Base-by-base conservation (phyloP, 306 rosid species). In the Vigna nakashimae region DNA sequence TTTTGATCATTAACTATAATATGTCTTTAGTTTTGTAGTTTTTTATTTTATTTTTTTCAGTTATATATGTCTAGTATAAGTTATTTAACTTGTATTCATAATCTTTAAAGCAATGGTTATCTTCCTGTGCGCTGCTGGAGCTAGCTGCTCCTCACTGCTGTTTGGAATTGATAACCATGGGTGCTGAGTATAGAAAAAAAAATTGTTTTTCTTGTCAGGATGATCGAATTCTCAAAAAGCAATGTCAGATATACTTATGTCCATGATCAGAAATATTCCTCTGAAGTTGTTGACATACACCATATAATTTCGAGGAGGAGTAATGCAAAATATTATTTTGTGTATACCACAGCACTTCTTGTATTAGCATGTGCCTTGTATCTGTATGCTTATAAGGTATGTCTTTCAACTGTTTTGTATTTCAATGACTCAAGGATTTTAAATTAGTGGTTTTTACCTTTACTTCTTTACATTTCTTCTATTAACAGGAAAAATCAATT, bases 281-380 rank as follows among this genome's bases (percentile, higher is more conserved):
- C 87, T 73, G 87, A 84, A 73, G 85, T 81, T 24, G 85, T 85
- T 73, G 93, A 93, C 50, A 71, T 81, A 43, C 98, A 93, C 85
- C 91, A 82, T 72, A 86, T 91, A 71, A 57, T 89, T 70, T 87
- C 82, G 71, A 84, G 67, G 72, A 91, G 78, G 65, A 77, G 72
- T 53, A 67, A 84, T 45, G 75, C 81, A 17, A 90, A 82, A 75
- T 75, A 83, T 78, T 36, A 77, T 82, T 72, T 85, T 32, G 77
- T 86, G 26, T 88, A 79, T 82, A 53, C 79, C 77, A 67, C 58
- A 1, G 81, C 87, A 28, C 65, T 89, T 69, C 82, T 87, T 82
- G 66, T 88, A 57, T 75, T 92, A 82, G 90, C 88, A 52, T 77
- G 69, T 70, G 82, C 83, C 36, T 30, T 82, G 53, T 88, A 86